These are phyloP conservation scores for Debaryomyces sp. DNA, from an alignment of 1,139 yeast genomes.

Conservation along the genomic window DNA sequence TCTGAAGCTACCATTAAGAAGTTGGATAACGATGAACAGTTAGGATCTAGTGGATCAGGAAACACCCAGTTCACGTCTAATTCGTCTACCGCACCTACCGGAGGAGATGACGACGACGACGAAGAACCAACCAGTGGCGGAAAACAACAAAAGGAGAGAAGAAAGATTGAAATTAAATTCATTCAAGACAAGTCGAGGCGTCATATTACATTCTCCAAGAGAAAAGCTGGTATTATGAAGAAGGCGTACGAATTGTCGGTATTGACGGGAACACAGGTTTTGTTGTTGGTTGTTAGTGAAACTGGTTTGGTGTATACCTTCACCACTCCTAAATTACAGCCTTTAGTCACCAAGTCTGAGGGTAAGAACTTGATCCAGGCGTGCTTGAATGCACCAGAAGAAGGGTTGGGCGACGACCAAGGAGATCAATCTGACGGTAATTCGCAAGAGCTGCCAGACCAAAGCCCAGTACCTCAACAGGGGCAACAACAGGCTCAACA, in stretches of 20 bases:
- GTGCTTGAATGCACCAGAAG: constrained; percentile 92
- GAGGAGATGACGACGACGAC: constrained; percentile 63
- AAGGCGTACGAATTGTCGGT: constrained; percentile 96
- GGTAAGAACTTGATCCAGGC: constrained; percentile 97
- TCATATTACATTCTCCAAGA: constrained; percentile 94
- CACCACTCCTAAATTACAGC: constrained; percentile 97
- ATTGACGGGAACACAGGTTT: constrained; percentile 94
- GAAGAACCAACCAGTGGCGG: constrained; percentile 64
- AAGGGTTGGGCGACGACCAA: constrained; percentile 59
- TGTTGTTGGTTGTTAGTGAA: constrained; percentile 90
- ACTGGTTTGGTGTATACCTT: constrained; percentile 98
- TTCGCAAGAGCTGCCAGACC: constrained; percentile 45
- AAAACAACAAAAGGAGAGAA: constrained; percentile 73
- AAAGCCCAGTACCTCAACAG: constrained; percentile 39
- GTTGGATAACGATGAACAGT: constrained; percentile 42
- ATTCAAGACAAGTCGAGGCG: constrained; percentile 97
- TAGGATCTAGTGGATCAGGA: constrained; percentile 24
- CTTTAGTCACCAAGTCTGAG: constrained; percentile 94
- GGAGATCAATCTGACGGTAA: constrained; percentile 63
- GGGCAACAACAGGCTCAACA: constrained; percentile 30
- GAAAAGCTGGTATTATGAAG: constrained; percentile 99
- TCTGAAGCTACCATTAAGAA: constrained; percentile 45
- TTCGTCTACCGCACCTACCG: constrained; percentile 24
- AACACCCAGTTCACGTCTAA: constrained; percentile 21
- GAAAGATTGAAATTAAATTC: constrained; percentile 95